phyloP scores from a whole-genome alignment of 169 alveolate genomes.

The Eimeria necatrix region DNA sequence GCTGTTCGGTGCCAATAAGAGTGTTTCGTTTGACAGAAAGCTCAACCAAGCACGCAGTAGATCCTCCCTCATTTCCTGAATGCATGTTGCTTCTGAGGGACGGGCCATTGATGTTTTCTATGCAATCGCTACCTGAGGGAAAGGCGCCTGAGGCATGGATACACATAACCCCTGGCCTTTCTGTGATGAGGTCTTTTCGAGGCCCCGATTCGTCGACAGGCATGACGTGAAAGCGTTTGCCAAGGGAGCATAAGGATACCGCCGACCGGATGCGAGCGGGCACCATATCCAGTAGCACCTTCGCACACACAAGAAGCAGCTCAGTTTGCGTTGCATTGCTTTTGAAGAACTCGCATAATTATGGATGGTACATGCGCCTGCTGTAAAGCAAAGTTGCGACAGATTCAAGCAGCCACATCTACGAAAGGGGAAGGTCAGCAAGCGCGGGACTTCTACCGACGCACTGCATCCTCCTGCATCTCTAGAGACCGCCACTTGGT shows the following conservation, averaged over 20 bases:
- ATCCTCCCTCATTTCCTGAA: not conserved
- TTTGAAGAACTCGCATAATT: not conserved
- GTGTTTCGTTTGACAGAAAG: constrained; percentile 53
- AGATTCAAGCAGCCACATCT: not conserved
- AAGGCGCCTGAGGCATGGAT: constrained; percentile 60
- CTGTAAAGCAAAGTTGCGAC: not conserved
- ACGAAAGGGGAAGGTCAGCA: not conserved
- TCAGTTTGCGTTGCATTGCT: not conserved
- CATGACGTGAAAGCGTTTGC: constrained; percentile 30
- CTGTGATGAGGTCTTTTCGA: not conserved
- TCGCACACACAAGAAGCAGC: not conserved
- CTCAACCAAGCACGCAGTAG: constrained; percentile 36
- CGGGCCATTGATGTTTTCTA: not conserved
- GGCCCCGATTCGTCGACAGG: constrained; percentile 35
- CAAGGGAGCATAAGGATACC: constrained; percentile 27
- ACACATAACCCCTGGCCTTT: constrained; percentile 37
- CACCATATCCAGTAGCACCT: constrained; percentile 51
- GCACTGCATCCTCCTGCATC: constrained; percentile 70
- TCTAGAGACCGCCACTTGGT: constrained; percentile 60
- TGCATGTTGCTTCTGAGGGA: not conserved
- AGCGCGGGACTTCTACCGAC: not conserved
- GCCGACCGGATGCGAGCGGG: constrained; percentile 60
- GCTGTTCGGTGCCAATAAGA: constrained; percentile 23
- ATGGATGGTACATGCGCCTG: not conserved
- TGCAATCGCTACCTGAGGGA: constrained; percentile 32